These are phyloP conservation scores for Filosporella fistucella DNA, from an alignment of 495 filamentous ascomycete species.

Conservation along the genomic window DNA sequence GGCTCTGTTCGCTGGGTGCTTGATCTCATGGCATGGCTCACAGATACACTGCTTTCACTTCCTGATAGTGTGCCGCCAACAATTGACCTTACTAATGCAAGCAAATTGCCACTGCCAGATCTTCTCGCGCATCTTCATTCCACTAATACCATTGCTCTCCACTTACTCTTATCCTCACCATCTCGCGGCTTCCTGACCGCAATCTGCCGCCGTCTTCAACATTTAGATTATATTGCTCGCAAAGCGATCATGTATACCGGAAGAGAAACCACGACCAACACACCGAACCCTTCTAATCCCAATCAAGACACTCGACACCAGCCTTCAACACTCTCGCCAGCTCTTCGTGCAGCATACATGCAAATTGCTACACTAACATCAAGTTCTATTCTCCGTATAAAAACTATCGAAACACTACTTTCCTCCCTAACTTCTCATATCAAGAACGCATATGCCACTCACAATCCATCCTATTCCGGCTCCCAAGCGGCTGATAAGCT, in stretches of 20 bases:
- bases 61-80: slow-evolving; percentile 17
- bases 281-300: slow-evolving; percentile 37
- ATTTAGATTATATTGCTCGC: slow-evolving; percentile 35
- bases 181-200: slow-evolving; percentile 67
- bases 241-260: slow-evolving; percentile 19
- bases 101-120: slow-evolving; percentile 41
- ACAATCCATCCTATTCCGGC: slow-evolving; percentile 24
- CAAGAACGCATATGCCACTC: slow-evolving; percentile 38
- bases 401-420: slow-evolving; percentile 46
- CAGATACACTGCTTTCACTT: slow-evolving; percentile 48
- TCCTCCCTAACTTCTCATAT: slow-evolving; percentile 36
- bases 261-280: slow-evolving; percentile 23
- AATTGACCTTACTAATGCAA: slow-evolving; percentile 33
- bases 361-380: slow-evolving; percentile 37
- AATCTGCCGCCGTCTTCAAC: slow-evolving; percentile 56
- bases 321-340: slow-evolving; percentile 35
- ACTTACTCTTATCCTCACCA: slow-evolving; percentile 68
- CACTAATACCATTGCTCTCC: slow-evolving; percentile 51
- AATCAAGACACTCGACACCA: slow-evolving; percentile 11
- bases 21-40: slow-evolving; percentile 63
- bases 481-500: slow-evolving; percentile 10
- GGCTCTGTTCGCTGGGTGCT: slow-evolving; percentile 61
- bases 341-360: slow-evolving; percentile 41
- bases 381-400: slow-evolving; percentile 36
- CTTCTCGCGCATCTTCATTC: slow-evolving; percentile 37